Base-by-base conservation (phyloP, 2,329 filamentous ascomycete species). In the Xylariaceae sp. region DNA sequence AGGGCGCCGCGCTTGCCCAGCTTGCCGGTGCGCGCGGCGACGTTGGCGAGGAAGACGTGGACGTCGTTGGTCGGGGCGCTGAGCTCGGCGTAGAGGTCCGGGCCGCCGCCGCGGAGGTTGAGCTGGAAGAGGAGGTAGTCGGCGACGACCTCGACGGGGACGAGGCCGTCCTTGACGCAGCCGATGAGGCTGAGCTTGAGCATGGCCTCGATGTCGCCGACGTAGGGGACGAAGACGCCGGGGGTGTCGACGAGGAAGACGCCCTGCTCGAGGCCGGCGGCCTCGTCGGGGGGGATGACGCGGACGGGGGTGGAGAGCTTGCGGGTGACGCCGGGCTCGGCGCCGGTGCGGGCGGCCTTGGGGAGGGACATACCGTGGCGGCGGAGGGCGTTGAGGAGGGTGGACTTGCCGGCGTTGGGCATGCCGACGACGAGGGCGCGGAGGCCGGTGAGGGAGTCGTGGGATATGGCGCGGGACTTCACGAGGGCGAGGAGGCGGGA, bases 321-420 rank as follows among this genome's bases (percentile, higher is more conserved):
- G 46, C 93, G 77, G 41, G 93, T 98, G 4, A 97, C 76, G 33
- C 93, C 93, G 2, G 93, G 90, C 57, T 96, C 83, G 9, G 85
- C 82, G 9, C 93, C 93, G 1, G 90, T 96, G 48, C 72, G 74
- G 29, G 90, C 87, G 1, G 82, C 90, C 61, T 91, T 94, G 19
- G 62, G 50, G 13, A 60, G 59, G 26, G 54, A 55, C 51, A 87
- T 76, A 31, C 89, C 88, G 15, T 75, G 71, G 31, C 73, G 77
- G 16, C 93, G 83, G 37, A 97, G 75, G 13, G 83, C 79, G 63
- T 98, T 98, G 32, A 98, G 79, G n/a, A 98, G 73, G 1, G 90
- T 89, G 35, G 88, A 95, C 67, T 98, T 98, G 28, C 93, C 93
- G 0, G 95, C 88, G 60, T 98, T 98, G 28, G 93, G 93, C 90